Conservation (phyloP, 306 rosid genomes). For the Corylus heterophylla region DNA sequence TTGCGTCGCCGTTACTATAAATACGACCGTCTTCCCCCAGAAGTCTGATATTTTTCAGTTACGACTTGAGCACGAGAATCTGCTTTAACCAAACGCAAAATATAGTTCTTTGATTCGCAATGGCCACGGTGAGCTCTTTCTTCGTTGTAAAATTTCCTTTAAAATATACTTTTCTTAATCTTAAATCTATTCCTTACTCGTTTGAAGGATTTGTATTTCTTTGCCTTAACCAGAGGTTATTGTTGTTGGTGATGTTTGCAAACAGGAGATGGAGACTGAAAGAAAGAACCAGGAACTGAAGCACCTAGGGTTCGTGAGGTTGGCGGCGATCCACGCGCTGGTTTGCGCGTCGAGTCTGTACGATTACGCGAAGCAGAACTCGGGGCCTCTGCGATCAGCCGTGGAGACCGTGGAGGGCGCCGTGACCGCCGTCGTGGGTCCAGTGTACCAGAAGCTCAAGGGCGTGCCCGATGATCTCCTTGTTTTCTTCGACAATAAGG, state of each 20-base stretch:
- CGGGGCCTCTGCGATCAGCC: slow-evolving; percentile 65
- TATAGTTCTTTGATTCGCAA: not conserved
- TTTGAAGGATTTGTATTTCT: slow-evolving; percentile 8
- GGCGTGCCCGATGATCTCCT: slow-evolving; percentile 63
- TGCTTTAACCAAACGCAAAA: not conserved
- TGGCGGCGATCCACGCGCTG: slow-evolving; percentile 50
- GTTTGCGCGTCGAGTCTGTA: slow-evolving; percentile 52
- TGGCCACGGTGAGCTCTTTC: not conserved
- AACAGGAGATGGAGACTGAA: slow-evolving; percentile 40
- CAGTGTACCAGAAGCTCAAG: slow-evolving; percentile 57
- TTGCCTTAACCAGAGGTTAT: no score
- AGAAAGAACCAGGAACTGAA: slow-evolving; percentile 46
- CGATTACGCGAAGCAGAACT: slow-evolving; percentile 67
- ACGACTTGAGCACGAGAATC: not conserved
- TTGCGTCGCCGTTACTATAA: not conserved
- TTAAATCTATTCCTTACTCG: not conserved
- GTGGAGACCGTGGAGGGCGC: slow-evolving; percentile 61
- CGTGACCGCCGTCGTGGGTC: slow-evolving; percentile 55
- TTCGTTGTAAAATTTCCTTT: not conserved
- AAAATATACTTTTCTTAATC: not conserved
- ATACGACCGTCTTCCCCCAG: not conserved
- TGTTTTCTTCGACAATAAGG: slow-evolving; percentile 66
- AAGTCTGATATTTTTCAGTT: not conserved
- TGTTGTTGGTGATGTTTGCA: not conserved
- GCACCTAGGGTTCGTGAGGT: slow-evolving; percentile 61